Evolutionary conservation across 352 stramenopile species (phyloP).

Genomic region (Peronospora belbahrii): DNA sequence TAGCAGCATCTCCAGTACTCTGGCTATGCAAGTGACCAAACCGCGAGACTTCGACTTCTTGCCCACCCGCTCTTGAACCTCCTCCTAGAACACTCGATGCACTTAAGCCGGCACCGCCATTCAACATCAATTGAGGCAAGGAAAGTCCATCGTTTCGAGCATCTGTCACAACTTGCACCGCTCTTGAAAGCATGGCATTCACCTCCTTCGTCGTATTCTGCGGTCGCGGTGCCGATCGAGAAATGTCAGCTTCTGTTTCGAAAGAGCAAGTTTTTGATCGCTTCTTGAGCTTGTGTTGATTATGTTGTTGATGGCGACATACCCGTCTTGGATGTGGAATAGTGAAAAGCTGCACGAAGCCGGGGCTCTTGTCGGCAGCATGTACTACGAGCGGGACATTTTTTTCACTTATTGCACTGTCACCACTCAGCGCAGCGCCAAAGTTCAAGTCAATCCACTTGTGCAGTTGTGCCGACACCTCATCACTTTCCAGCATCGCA

Average conservation of each 20-base stretch:
- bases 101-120: conserved; percentile 1
- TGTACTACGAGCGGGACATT: conserved; percentile 82
- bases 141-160: conserved; percentile 15
- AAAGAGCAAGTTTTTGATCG: neutral
- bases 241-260: conserved; percentile 2
- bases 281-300: neutral
- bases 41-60: conserved; percentile 23
- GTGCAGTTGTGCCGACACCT: conserved; percentile 84
- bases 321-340: conserved; percentile 26
- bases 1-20: conserved; percentile 9
- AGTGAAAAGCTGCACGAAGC: conserved; percentile 70
- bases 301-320: conserved; percentile 3
- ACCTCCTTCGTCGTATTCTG: conserved; percentile 25
- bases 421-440: conserved; percentile 72
- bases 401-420: conserved; percentile 79
- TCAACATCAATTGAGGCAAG: conserved; percentile 6
- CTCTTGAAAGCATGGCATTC: conserved; percentile 29
- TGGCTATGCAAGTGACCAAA: conserved; percentile 23
- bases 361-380: conserved; percentile 46
- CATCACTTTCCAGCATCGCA: conserved; percentile 85
- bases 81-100: conserved; percentile 7
- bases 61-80: conserved; percentile 6
- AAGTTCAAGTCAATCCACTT: conserved; percentile 97
- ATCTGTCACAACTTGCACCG: conserved; percentile 29
- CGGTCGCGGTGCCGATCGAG: conserved; percentile 2